These are phyloP conservation scores for Citrus medica DNA, from an alignment of 345 rosid species.

Conservation along the genomic window DNA sequence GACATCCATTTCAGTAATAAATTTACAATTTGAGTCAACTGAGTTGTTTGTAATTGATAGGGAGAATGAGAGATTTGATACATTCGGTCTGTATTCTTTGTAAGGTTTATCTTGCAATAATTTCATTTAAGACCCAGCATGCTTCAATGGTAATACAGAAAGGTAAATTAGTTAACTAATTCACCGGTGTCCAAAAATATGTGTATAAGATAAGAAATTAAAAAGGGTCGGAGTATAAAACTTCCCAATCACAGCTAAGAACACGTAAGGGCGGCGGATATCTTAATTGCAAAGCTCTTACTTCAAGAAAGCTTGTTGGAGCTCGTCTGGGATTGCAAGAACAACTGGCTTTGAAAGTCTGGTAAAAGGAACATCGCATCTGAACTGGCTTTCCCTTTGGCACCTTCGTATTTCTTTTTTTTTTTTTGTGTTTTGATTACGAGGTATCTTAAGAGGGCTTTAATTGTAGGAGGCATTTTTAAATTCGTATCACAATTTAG, in stretches of 20 bases:
- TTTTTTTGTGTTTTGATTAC: too few relatives aligned
- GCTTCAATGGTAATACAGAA: background rate
- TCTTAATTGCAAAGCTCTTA: conserved; percentile 1
- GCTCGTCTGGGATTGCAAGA: conserved; percentile 68
- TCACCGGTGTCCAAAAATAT: background rate
- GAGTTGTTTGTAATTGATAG: background rate
- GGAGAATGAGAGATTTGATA: background rate
- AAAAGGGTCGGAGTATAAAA: background rate
- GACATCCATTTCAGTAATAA: background rate
- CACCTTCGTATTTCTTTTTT: conserved; percentile 56
- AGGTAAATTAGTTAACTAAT: background rate
- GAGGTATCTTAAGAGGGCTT: too few relatives aligned
- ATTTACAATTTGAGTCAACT: background rate
- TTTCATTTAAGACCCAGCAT: background rate
- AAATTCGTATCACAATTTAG: too few relatives aligned
- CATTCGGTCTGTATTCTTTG: background rate
- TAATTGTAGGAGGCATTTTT: too few relatives aligned
- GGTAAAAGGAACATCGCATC: conserved; percentile 73
- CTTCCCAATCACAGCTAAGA: background rate
- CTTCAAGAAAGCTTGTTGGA: conserved; percentile 38
- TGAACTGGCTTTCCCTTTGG: conserved; percentile 17
- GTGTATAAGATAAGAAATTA: background rate
- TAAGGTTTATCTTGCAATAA: background rate
- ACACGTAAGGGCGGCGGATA: background rate
- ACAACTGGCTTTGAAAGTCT: conserved; percentile 68